A percentile compares a stretch with the other conserved stretches of the same genome.
Evolutionary conservation across 2,329 filamentous ascomycete genomes (phyloP).

Genomic region (Aureobasidium namibiae): DNA sequence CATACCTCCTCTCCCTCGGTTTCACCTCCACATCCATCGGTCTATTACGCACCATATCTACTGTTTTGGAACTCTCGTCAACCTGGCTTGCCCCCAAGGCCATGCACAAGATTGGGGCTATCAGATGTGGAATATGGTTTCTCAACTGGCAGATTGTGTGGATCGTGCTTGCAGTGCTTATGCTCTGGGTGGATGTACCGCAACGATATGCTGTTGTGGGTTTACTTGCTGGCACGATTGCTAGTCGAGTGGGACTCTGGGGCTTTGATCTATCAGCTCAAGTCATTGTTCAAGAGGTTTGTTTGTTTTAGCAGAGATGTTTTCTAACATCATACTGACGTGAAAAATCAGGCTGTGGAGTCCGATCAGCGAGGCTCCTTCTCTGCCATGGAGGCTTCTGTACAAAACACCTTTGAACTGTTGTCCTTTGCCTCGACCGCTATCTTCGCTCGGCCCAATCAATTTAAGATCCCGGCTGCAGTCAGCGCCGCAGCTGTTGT

Average conservation of each 20-base stretch:
- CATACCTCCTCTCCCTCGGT: slow-evolving; percentile 50
- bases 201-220: slow-evolving; percentile 18
- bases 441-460: slow-evolving; percentile 51
- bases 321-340: neutral
- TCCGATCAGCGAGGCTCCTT: slow-evolving; percentile 52
- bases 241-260: slow-evolving; percentile 38
- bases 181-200: slow-evolving; percentile 23
- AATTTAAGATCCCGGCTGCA: slow-evolving; percentile 57
- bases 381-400: slow-evolving; percentile 57
- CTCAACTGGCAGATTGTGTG: slow-evolving; percentile 58
- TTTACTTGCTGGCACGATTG: slow-evolving; percentile 32
- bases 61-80: slow-evolving; percentile 50
- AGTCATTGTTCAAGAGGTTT: slow-evolving; percentile 37
- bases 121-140: slow-evolving; percentile 65
- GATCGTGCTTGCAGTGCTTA: slow-evolving; percentile 33
- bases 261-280: slow-evolving; percentile 41
- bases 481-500: slow-evolving; percentile 50
- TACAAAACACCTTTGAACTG: slow-evolving; percentile 64
- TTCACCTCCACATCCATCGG: slow-evolving; percentile 47
- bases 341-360: slow-evolving; percentile 27
- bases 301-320: neutral
- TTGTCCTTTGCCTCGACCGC: slow-evolving; percentile 59
- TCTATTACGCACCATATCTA: slow-evolving; percentile 44
- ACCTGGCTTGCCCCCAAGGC: slow-evolving; percentile 53
- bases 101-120: slow-evolving; percentile 40